These are phyloP conservation scores for Malus asiatica DNA, from an alignment of 306 rosid species.

Conservation along the genomic window DNA sequence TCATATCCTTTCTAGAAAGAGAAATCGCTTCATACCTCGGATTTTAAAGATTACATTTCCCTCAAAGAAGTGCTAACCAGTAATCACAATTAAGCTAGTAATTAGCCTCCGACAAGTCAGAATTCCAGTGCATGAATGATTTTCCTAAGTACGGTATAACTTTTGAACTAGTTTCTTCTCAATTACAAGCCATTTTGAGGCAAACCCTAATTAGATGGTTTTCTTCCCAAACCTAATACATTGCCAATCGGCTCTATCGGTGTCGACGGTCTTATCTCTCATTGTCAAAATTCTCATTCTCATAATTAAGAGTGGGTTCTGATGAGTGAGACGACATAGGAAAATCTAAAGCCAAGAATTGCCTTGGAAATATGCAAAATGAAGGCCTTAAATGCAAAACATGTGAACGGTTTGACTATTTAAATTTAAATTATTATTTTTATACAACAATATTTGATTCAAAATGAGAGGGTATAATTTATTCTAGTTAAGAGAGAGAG, in stretches of 20 bases:
- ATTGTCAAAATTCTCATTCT: background rate
- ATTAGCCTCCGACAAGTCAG: background rate
- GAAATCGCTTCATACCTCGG: too few species aligned
- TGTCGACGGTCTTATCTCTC: background rate
- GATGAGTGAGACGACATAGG: slow-evolving; percentile 1
- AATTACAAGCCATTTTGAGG: background rate
- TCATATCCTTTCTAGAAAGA: too few species aligned
- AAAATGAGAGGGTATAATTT: too few species aligned
- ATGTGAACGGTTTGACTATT: slow-evolving; percentile 12
- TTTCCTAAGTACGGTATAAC: background rate
- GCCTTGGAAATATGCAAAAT: slow-evolving; percentile 10
- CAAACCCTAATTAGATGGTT: background rate
- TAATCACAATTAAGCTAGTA: background rate
- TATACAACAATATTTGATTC: too few species aligned
- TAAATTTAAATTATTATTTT: too few species aligned
- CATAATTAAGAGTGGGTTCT: background rate
- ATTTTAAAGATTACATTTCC: background rate
- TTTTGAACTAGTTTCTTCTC: background rate
- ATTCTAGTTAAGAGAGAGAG: too few species aligned
- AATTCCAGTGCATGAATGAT: background rate
- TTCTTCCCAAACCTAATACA: background rate
- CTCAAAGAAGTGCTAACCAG: background rate
- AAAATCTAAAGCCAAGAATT: slow-evolving; percentile 1
- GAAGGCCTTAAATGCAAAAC: slow-evolving; percentile 8
- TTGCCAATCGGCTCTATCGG: background rate